Conservation (phyloP, 768 basidiomycete genomes). For the Suillus bovinus region DNA sequence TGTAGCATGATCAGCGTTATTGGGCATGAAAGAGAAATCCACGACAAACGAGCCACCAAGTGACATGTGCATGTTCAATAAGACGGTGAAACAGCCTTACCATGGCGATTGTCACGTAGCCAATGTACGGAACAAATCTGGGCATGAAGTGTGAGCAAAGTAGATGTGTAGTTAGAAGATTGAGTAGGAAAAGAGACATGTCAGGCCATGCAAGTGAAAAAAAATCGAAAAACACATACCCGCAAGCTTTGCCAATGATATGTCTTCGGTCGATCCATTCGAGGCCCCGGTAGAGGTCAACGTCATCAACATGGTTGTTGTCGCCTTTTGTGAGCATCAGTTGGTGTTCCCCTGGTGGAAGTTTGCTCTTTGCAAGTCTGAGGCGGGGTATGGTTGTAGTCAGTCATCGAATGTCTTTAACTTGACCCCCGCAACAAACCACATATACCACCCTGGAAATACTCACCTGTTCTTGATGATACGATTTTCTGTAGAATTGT, state of each 20-base stretch:
- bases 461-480: slow-evolving; percentile 26
- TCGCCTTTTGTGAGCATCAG: slow-evolving; percentile 93
- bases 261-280: slow-evolving; percentile 87
- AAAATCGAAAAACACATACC: slow-evolving; percentile 51
- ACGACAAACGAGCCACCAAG: not conserved
- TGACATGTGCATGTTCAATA: not conserved
- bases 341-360: slow-evolving; percentile 50
- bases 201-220: not conserved
- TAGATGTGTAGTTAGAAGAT: not conserved
- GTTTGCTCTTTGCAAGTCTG: slow-evolving; percentile 12
- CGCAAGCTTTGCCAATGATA: slow-evolving; percentile 91
- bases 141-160: not conserved
- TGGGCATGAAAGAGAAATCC: not conserved
- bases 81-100: slow-evolving; percentile 39
- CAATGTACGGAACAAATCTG: slow-evolving; percentile 92
- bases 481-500: slow-evolving; percentile 25
- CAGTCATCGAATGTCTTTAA: not conserved
- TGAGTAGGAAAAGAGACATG: not conserved
- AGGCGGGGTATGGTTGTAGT: not conserved
- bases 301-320: slow-evolving; percentile 88
- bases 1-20: slow-evolving; percentile 12
- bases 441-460: not conserved
- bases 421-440: not conserved
- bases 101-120: slow-evolving; percentile 96
- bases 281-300: slow-evolving; percentile 84